Conservation (phyloP, 192 early-diverging fungal species). For the Entrophospora sp. region DNA sequence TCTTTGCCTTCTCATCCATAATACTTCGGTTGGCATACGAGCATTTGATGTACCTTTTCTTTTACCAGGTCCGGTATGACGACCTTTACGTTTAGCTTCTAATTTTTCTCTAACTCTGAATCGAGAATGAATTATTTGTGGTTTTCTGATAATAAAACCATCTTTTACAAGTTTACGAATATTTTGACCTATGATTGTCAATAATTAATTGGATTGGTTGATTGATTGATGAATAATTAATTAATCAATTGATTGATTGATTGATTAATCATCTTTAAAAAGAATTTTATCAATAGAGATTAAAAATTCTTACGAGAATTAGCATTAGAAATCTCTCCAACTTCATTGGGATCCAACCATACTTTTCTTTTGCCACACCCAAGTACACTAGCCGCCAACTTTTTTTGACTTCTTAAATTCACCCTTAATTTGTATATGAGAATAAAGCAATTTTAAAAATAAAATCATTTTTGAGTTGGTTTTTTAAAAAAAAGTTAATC, state of each 20-base stretch:
- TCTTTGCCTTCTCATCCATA: conserved; percentile 98
- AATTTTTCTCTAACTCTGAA: conserved; percentile 86
- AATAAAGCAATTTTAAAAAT: too few species aligned
- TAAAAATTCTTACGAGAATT: conserved; percentile 81
- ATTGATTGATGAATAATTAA: background rate
- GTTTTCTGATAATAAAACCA: conserved; percentile 95
- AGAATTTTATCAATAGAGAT: background rate
- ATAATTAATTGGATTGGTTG: background rate
- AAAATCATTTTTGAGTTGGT: too few species aligned
- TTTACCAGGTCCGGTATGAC: conserved; percentile 92
- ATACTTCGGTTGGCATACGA: conserved; percentile 88
- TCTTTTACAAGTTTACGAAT: conserved; percentile 97
- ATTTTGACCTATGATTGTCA: conserved; percentile 61
- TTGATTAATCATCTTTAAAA: background rate
- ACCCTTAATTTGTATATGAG: conserved; percentile 49
- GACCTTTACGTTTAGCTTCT: conserved; percentile 93
- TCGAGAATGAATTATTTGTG: conserved; percentile 76
- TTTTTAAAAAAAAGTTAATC: too few species aligned
- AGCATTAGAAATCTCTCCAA: conserved; percentile 88
- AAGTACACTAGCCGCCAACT: conserved; percentile 92
- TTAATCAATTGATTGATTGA: background rate
- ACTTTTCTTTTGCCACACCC: conserved; percentile 98
- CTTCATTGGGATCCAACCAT: conserved; percentile 98
- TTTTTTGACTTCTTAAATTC: conserved; percentile 83
- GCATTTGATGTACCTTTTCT: conserved; percentile 94